Percentiles rank a stretch among this genome's conserved stretches.
These are phyloP conservation scores for Serendipita sp. DNA, from an alignment of 768 basidiomycete genomes.

Conservation along the genomic window DNA sequence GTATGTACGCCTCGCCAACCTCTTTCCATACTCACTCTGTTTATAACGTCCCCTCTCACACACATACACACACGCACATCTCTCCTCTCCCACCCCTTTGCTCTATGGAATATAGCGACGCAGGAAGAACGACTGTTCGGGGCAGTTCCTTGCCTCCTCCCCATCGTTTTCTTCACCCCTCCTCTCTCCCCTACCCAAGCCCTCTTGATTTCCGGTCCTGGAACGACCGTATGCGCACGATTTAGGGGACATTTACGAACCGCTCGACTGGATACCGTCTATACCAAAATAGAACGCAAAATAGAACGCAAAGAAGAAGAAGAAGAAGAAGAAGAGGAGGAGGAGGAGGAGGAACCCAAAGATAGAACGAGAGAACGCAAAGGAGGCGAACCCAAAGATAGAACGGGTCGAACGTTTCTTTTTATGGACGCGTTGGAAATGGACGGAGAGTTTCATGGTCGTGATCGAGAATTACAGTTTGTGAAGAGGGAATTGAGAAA, in stretches of 20 bases:
- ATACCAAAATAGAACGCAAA: neutral
- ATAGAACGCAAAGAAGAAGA: too few species aligned
- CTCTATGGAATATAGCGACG: neutral
- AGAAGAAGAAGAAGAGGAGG: too few species aligned
- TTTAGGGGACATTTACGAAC: neutral
- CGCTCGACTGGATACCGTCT: neutral
- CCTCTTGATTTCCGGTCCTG: neutral
- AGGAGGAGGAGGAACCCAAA: neutral
- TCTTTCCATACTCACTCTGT: too few species aligned
- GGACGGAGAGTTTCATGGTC: neutral
- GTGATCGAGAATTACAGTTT: neutral
- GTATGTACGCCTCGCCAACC: too few species aligned
- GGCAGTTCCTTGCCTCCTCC: neutral
- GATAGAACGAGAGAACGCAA: neutral
- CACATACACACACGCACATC: too few species aligned
- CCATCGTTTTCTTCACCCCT: neutral
- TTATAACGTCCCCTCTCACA: too few species aligned
- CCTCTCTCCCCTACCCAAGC: neutral
- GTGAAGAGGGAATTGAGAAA: neutral
- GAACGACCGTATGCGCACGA: neutral
- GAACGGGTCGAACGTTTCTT: neutral
- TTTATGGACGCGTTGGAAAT: constrained; percentile 2
- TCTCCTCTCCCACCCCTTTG: too few species aligned
- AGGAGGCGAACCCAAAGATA: too few species aligned
- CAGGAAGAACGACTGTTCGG: constrained; percentile 4